Evolutionary conservation across 163 green algal genomes (phyloP), one percentile per base, ranked within the genome.

Genomic region (Botryococcus braunii): DNA sequence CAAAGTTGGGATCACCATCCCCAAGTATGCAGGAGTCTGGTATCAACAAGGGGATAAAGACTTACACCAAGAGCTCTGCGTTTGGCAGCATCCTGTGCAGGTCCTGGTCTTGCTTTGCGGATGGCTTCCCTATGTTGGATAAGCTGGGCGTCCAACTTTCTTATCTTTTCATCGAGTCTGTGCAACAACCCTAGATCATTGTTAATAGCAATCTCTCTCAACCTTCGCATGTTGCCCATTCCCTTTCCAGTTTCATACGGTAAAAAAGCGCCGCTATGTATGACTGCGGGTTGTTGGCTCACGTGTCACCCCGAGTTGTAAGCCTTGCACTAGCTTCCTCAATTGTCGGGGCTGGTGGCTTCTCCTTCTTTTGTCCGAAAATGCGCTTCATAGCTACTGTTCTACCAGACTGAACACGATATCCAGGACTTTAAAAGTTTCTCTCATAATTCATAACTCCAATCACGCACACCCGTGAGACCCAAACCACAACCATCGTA

Each of bases 151-250:
- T 98, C 93, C 21, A 98, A 83, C 73, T 91, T 91, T 0, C 79
- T 69, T 38, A 98, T 95, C 72, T 98, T 96, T 29, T 93, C 86
- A 50, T 98, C 92, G 4, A 96, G 62, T 47, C 87, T n/a, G n/a
- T 95, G 78, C 35, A 71, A 35, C 41, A n/a, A 76, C 56, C 27
- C 37, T 39, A 66, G 64, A 49, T 39, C 47, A 52, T 38, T 6
- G 34, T 39, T 6, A 5, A 35, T 29, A 40, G n/a, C 29, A 37
- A 46, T 58, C 27, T 13, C 29, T 41, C 8, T 29, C 41, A 13
- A 23, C 13, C 72, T 65, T 58, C 31, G 58, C 34, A 56, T 57
- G 40, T 41, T 71, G 32, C 52, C 64, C 38, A 47, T 55, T 25
- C 63, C 43, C 29, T 35, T 9, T 64, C 17, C 29, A 35, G 13